Conservation (phyloP, 164 flowering plant species). For the Brasenia schreberi region DNA sequence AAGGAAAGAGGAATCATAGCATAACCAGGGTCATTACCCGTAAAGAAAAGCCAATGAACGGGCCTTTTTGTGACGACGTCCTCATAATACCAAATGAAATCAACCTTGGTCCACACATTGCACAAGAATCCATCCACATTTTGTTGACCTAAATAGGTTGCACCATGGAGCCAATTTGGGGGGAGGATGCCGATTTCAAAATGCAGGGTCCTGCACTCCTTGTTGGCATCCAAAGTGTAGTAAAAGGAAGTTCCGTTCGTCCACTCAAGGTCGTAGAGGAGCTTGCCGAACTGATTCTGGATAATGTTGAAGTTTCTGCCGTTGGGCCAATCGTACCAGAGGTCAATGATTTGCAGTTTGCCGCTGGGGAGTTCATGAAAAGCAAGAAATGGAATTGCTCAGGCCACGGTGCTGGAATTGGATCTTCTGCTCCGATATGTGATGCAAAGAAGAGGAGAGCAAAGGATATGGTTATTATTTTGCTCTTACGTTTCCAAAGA, state of each 20-base stretch:
- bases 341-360: constrained; percentile 32
- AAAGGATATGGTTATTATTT: too few relatives aligned
- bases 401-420: constrained; percentile 17
- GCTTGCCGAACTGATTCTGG: constrained; percentile 41
- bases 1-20: too few relatives aligned
- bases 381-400: constrained; percentile 74
- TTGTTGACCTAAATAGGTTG: constrained; percentile 48
- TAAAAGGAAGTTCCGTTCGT: constrained; percentile 61
- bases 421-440: background rate
- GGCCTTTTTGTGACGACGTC: constrained; percentile 64
- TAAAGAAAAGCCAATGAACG: constrained; percentile 70
- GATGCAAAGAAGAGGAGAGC: too few relatives aligned
- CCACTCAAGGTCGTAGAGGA: constrained; percentile 58
- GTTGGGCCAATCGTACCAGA: constrained; percentile 89
- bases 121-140: constrained; percentile 60
- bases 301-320: constrained; percentile 81
- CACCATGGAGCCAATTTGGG: constrained; percentile 78
- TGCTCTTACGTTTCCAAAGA: too few relatives aligned
- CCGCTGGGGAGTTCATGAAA: constrained; percentile 35
- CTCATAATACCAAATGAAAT: constrained; percentile 68
- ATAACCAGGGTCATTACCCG: constrained; percentile 23
- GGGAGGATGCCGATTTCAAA: constrained; percentile 59
- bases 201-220: constrained; percentile 17
- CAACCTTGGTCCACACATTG: constrained; percentile 76
- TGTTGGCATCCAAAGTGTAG: constrained; percentile 25